These are phyloP conservation scores for Raphanus sativus DNA, from an alignment of 345 rosid species.

Conservation along the genomic window DNA sequence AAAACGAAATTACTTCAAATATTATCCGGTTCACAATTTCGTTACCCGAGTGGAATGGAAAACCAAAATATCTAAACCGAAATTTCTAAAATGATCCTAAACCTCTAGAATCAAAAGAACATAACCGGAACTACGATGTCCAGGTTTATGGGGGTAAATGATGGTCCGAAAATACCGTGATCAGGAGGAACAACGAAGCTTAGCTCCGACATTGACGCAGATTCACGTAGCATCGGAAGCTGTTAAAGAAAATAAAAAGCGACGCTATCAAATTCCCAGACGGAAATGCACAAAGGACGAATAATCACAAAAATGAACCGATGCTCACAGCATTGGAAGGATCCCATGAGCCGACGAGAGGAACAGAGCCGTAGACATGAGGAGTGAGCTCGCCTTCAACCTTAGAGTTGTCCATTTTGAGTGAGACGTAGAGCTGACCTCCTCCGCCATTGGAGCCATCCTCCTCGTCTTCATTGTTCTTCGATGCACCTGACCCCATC, in stretches of 20 bases:
- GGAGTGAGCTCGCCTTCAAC: conserved; percentile 81
- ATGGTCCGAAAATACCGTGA: conserved; percentile 57
- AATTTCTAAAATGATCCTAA: neutral
- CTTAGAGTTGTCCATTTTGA: conserved; percentile 85
- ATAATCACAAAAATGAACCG: neutral
- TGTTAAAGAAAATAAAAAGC: conserved; percentile 9
- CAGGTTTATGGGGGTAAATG: neutral
- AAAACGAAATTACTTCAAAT: too few relatives aligned
- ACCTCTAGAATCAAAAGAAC: neutral
- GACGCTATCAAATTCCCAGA: neutral
- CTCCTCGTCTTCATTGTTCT: conserved; percentile 59
- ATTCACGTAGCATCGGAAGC: conserved; percentile 91
- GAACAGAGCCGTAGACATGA: conserved; percentile 90
- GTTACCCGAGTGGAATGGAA: neutral
- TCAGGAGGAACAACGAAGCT: conserved; percentile 98
- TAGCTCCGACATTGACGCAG: conserved; percentile 84
- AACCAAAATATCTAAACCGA: neutral
- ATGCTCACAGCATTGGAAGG: conserved; percentile 76
- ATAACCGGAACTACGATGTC: neutral
- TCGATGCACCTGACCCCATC: conserved; percentile 85
- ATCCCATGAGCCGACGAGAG: conserved; percentile 96
- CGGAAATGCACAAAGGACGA: neutral
- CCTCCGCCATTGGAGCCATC: conserved; percentile 66
- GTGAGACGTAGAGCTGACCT: conserved; percentile 84
- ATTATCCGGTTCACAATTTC: neutral